Percentiles rank a stretch among this genome's conserved stretches.
Evolutionary conservation across 2,329 filamentous ascomycete genomes (phyloP).

Genomic region (Neofusicoccum laricinum): DNA sequence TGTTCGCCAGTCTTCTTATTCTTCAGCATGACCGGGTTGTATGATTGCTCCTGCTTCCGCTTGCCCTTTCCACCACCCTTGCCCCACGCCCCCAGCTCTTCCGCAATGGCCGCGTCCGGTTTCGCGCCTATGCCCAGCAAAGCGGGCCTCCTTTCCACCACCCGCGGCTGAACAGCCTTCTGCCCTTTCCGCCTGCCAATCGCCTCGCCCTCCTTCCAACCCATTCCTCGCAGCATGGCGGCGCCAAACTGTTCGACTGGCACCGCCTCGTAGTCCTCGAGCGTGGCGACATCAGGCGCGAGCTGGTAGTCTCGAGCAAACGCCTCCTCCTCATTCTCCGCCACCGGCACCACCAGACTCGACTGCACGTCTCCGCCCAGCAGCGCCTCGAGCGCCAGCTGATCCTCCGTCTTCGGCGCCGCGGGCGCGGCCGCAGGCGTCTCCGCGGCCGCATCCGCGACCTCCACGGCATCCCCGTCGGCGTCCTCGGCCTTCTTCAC

Average conservation of each 20-base stretch:
- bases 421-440: constrained; percentile 22
- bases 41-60: constrained; percentile 47
- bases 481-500: constrained; percentile 32
- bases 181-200: constrained; percentile 50
- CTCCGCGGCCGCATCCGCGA: constrained; percentile 24
- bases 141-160: constrained; percentile 70
- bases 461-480: constrained; percentile 23
- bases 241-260: constrained; percentile 95
- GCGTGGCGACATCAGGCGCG: constrained; percentile 70
- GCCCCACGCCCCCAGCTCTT: constrained; percentile 79
- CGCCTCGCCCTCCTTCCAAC: constrained; percentile 74
- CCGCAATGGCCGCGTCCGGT: constrained; percentile 60
- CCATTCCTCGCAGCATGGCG: constrained; percentile 87
- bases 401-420: constrained; percentile 53
- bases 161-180: constrained; percentile 46
- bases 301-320: constrained; percentile 67
- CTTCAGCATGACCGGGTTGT: constrained; percentile 60
- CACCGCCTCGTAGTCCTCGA: constrained; percentile 83
- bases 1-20: constrained; percentile 62
- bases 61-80: constrained; percentile 53
- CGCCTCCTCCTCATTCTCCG: constrained; percentile 61
- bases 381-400: constrained; percentile 50
- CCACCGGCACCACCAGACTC: constrained; percentile 38
- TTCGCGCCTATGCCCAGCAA: constrained; percentile 88
- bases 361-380: constrained; percentile 38